A percentile compares a stretch with the other conserved stretches of the same genome.
Conservation (phyloP, 2,329 filamentous ascomycete species). For the Sporothrix curviconia region DNA sequence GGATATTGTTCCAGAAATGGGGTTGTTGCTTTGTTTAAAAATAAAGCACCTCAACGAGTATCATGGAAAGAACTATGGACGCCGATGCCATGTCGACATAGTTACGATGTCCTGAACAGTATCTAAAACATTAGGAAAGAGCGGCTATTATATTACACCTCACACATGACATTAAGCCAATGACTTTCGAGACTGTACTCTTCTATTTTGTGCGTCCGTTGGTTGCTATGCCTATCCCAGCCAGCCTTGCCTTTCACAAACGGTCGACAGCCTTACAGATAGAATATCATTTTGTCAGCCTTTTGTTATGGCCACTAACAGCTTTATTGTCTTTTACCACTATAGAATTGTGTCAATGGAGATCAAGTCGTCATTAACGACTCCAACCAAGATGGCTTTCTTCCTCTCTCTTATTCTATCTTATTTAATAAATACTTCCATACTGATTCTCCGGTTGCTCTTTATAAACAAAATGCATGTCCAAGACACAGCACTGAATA, state of each 20-base stretch:
- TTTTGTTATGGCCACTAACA: neutral
- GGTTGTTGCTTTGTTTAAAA: too few relatives aligned
- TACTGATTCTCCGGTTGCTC: too few relatives aligned
- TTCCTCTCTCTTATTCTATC: too few relatives aligned
- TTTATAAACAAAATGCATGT: too few relatives aligned
- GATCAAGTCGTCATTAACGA: too few relatives aligned
- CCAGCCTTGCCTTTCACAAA: neutral
- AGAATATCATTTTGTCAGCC: neutral
- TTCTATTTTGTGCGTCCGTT: neutral
- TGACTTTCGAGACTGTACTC: neutral
- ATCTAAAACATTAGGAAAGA: neutral
- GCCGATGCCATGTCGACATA: neutral
- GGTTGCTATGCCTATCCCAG: neutral
- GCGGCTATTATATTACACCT: neutral
- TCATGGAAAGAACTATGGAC: neutral
- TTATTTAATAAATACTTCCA: too few relatives aligned
- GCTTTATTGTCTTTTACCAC: too few relatives aligned
- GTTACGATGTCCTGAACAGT: neutral
- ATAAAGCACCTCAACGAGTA: neutral
- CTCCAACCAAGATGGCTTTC: too few relatives aligned
- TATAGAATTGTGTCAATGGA: too few relatives aligned
- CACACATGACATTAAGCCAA: neutral
- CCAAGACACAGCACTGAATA: too few relatives aligned
- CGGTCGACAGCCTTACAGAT: neutral
- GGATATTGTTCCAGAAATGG: too few relatives aligned